Percentiles rank a stretch among this genome's conserved stretches.
Evolutionary conservation across 75 land plant genomes (phyloP).

Genomic region (Pinus tabuliformis): DNA sequence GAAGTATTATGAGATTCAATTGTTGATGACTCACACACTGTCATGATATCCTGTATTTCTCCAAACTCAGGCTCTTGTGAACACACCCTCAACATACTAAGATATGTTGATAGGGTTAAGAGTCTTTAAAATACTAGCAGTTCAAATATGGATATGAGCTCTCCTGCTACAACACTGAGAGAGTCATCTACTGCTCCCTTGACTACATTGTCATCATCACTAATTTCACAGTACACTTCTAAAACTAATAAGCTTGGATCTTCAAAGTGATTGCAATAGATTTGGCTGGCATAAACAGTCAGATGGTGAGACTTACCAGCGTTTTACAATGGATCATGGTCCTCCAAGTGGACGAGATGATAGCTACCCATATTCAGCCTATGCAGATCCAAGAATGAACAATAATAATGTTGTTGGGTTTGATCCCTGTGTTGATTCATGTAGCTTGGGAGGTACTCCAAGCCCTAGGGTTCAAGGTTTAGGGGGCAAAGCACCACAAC

Average conservation of each 20-base stretch:
- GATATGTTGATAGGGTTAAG: constrained; percentile 99
- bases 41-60: constrained; percentile 97
- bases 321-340: neutral
- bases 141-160: constrained; percentile 51
- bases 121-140: constrained; percentile 86
- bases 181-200: constrained; percentile 45
- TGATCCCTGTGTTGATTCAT: too few species aligned
- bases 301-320: constrained; percentile 15
- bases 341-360: neutral
- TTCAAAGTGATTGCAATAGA: constrained; percentile 8
- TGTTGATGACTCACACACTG: constrained; percentile 91
- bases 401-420: neutral
- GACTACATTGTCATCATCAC: constrained; percentile 11
- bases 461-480: too few species aligned
- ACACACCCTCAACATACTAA: constrained; percentile 92
- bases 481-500: too few species aligned
- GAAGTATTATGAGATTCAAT: constrained; percentile 99
- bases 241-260: constrained; percentile 21
- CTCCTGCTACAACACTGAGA: constrained; percentile 22
- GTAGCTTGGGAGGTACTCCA: too few species aligned
- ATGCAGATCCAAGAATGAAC: too few species aligned
- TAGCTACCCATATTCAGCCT: too few species aligned
- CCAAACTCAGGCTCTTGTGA: constrained; percentile 97
- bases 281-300: constrained; percentile 38
- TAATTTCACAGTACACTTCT: constrained; percentile 12